Conservation (phyloP, 2,329 filamentous ascomycete genomes). For the Ceratocystis lukuohia region DNA sequence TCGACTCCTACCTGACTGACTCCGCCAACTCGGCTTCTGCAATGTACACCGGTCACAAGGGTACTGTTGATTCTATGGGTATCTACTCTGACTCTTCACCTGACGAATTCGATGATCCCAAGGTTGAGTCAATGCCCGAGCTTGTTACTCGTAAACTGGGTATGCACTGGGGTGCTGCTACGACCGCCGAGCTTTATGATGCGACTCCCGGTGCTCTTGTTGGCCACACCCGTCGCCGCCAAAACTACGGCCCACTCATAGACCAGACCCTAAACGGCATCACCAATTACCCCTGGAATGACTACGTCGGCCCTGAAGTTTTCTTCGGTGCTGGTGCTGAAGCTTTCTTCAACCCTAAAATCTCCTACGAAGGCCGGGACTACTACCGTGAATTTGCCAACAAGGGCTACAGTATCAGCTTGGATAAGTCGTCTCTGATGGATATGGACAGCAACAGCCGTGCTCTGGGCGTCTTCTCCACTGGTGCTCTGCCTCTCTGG, state of each 20-base stretch:
- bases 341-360: slow-evolving; percentile 45
- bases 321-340: slow-evolving; percentile 74
- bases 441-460: slow-evolving; percentile 43
- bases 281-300: slow-evolving; percentile 69
- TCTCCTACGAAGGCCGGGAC: slow-evolving; percentile 55
- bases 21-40: slow-evolving; percentile 75
- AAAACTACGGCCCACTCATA: slow-evolving; percentile 56
- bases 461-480: slow-evolving; percentile 66
- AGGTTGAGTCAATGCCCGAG: slow-evolving; percentile 72
- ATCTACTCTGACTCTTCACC: slow-evolving; percentile 67
- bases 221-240: slow-evolving; percentile 58
- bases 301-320: slow-evolving; percentile 61
- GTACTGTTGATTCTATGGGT: slow-evolving; percentile 64
- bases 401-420: slow-evolving; percentile 55
- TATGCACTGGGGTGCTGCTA: slow-evolving; percentile 52
- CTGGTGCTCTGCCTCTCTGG: slow-evolving; percentile 67
- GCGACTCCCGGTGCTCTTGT: slow-evolving; percentile 66
- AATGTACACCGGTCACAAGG: slow-evolving; percentile 73
- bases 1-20: slow-evolving; percentile 76
- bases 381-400: slow-evolving; percentile 68
- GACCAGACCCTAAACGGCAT: slow-evolving; percentile 65
- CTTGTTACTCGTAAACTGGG: slow-evolving; percentile 57
- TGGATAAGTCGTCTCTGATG: slow-evolving; percentile 60
- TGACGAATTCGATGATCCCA: slow-evolving; percentile 66
- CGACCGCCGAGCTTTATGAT: slow-evolving; percentile 69